phyloP scores from a whole-genome alignment of 2,329 filamentous ascomycete species.

The Talaromyces sp. region DNA sequence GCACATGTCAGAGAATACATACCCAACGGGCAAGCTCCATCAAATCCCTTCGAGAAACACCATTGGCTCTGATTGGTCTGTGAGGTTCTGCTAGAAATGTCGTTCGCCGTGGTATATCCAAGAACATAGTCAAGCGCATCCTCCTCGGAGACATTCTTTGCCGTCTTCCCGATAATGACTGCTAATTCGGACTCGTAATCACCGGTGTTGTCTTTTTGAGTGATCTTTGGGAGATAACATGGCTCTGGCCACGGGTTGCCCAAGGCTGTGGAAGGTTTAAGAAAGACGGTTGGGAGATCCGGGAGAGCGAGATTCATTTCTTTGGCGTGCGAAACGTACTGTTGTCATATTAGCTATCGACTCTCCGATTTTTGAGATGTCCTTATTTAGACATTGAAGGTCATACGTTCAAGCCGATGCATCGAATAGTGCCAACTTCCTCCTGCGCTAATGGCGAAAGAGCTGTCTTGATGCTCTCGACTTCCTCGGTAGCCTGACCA shows the following conservation, averaged over 20 bases:
- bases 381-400: background rate
- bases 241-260: constrained; percentile 53
- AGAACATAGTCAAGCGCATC: constrained; percentile 60
- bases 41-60: constrained; percentile 60
- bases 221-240: constrained; percentile 54
- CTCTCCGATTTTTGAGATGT: background rate
- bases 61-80: constrained; percentile 56
- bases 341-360: background rate
- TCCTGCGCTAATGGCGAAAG: constrained; percentile 50
- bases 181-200: constrained; percentile 61
- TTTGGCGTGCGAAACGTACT: constrained; percentile 51
- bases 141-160: constrained; percentile 55
- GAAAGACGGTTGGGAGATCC: constrained; percentile 55
- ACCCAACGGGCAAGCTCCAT: constrained; percentile 55
- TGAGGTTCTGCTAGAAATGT: constrained; percentile 58
- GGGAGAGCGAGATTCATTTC: constrained; percentile 55
- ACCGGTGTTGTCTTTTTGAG: constrained; percentile 52
- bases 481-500: constrained; percentile 49
- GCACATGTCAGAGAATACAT: constrained; percentile 4
- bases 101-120: constrained; percentile 63
- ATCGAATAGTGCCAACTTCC: constrained; percentile 57
- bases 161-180: constrained; percentile 53
- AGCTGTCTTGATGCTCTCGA: constrained; percentile 39
- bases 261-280: constrained; percentile 56
- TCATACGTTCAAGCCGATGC: constrained; percentile 56